Conservation (phyloP, 2,329 filamentous ascomycete species). For the Alternaria ventricosa region DNA sequence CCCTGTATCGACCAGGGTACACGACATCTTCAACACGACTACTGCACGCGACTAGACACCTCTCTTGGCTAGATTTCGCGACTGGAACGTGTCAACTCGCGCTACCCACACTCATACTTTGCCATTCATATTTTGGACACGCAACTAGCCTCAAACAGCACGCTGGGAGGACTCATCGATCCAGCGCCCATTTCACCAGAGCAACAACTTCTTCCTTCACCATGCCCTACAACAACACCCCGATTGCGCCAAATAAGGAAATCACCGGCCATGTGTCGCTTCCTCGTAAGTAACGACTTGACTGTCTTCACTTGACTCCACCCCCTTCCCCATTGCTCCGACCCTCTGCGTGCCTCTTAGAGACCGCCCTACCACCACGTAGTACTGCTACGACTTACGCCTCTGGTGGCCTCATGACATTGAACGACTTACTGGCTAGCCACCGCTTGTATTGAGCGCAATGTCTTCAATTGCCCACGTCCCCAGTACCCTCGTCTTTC, state of each 20-base stretch:
- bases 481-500: neutral
- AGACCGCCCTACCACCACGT: neutral
- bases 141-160: neutral
- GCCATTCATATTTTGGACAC: neutral
- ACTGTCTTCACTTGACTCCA: neutral
- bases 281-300: slow-evolving; percentile 68
- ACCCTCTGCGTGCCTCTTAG: neutral
- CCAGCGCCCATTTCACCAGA: neutral
- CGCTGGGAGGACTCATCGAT: neutral
- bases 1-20: neutral
- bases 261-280: slow-evolving; percentile 84
- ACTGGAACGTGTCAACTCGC: slow-evolving; percentile 11
- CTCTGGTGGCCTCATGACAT: neutral
- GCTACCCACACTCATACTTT: neutral
- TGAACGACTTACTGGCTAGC: neutral
- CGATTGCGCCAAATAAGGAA: slow-evolving; percentile 80
- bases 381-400: neutral
- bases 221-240: slow-evolving; percentile 88
- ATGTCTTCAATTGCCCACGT: neutral
- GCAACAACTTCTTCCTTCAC: slow-evolving; percentile 1
- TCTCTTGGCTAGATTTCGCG: slow-evolving; percentile 1
- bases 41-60: slow-evolving; percentile 12
- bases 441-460: neutral
- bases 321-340: neutral
- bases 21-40: neutral